These are phyloP conservation scores for Cryphonectria nitschkei DNA, from an alignment of 2,329 filamentous ascomycete species.

Conservation along the genomic window DNA sequence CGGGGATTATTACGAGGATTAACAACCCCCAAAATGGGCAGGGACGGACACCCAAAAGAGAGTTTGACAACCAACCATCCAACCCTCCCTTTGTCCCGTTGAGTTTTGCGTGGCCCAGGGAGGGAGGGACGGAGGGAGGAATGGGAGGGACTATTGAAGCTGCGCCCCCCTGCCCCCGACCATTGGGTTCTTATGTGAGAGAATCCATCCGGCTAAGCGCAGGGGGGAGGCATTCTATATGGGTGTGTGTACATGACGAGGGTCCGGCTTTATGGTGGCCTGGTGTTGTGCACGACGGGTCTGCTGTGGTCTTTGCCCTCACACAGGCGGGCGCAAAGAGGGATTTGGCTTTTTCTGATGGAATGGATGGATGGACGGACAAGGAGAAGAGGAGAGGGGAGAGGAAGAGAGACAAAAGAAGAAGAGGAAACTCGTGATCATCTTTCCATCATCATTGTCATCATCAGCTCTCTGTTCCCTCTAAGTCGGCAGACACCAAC, in stretches of 20 bases:
- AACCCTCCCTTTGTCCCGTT: neutral
- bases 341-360: neutral
- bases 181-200: neutral
- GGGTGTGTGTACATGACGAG: neutral
- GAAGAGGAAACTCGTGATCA: too few species aligned
- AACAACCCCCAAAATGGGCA: too few species aligned
- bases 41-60: too few species aligned
- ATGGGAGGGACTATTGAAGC: conserved; percentile 2
- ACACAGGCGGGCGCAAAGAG: neutral
- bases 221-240: neutral
- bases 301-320: neutral
- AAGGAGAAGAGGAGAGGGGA: neutral
- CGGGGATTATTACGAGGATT: neutral
- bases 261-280: too few species aligned
- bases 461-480: neutral
- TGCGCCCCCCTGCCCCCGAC: neutral
- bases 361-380: neutral
- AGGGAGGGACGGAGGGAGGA: neutral
- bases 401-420: neutral
- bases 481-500: neutral
- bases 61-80: neutral
- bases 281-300: neutral
- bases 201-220: neutral
- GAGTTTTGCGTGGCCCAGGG: neutral
- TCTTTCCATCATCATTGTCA: too few species aligned